Conservation (phyloP, 1,284 basidiomycete genomes). For the Trametes polyzona region DNA sequence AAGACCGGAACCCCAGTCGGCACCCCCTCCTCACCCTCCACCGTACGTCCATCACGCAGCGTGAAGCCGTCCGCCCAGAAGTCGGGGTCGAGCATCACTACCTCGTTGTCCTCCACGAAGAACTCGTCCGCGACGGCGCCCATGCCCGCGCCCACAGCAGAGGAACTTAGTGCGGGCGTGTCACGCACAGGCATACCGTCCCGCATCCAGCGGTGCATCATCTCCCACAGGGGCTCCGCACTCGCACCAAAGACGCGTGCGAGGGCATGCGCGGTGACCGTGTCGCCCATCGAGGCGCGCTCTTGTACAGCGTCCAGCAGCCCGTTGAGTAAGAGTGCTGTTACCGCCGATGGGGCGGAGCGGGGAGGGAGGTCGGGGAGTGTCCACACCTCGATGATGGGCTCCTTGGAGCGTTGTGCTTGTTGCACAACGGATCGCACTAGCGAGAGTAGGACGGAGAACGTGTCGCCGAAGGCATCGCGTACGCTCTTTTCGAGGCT, state of each 20-base stretch:
- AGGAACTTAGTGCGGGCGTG: slow-evolving; percentile 2
- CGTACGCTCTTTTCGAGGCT: slow-evolving; percentile 61
- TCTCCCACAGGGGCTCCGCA: slow-evolving; percentile 74
- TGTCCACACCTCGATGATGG: slow-evolving; percentile 43
- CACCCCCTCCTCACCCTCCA: slow-evolving; percentile 31
- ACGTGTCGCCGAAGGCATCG: slow-evolving; percentile 58
- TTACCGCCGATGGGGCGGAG: slow-evolving; percentile 51
- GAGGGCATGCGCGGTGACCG: slow-evolving; percentile 54
- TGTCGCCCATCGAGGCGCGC: slow-evolving; percentile 59
- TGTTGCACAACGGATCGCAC: slow-evolving; percentile 31
- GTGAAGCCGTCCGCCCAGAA: slow-evolving; percentile 82
- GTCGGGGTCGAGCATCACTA: slow-evolving; percentile 69
- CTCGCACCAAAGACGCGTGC: slow-evolving; percentile 64
- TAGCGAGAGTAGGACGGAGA: slow-evolving; percentile 56
- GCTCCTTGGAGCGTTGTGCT: slow-evolving; percentile 37
- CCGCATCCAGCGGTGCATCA: slow-evolving; percentile 74
- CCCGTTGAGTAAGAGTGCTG: slow-evolving; percentile 63
- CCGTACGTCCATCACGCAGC: slow-evolving; percentile 47
- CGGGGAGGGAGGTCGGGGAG: slow-evolving; percentile 45
- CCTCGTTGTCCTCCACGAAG: slow-evolving; percentile 75
- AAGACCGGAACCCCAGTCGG: slow-evolving; percentile 59
- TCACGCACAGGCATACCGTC: slow-evolving; percentile 70
- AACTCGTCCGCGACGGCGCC: slow-evolving; percentile 70
- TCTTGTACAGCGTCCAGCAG: slow-evolving; percentile 60
- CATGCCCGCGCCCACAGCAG: slow-evolving; percentile 11